Base-by-base conservation (phyloP, 768 basidiomycete species). In the Mycena vitilis region DNA sequence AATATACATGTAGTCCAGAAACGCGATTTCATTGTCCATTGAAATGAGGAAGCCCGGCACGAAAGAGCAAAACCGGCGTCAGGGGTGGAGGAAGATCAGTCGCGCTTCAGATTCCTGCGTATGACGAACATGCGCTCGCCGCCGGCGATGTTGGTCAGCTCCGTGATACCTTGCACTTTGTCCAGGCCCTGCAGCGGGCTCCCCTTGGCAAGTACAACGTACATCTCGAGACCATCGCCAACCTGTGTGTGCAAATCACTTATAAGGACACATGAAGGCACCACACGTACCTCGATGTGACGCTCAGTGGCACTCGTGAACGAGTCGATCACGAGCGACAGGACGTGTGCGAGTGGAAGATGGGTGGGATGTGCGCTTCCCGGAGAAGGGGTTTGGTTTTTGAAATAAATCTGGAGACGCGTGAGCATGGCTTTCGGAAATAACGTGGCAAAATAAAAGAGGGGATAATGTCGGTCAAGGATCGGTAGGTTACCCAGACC, bases 231-330 rank as follows among this genome's bases (percentile, higher is more conserved):
- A 5, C 94, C 95, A 78, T 99, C 97, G 49, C 97, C 97, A 68
- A 99, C 96, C 93, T 95, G 73, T 44, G 61, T 30, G 22, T 9
- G 2, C 23, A 18, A 5, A 22, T 44, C 36, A 20, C 13, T 30
- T 30, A 30, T 22, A 45, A 42, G 37, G 48, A 20, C 4, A 37
- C 23, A 42, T n/a, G n/a, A 23, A 20, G 48, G 57, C 25, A 18
- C 6, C 2, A 73, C 30, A 76, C 84, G 70, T 71, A 93, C 94
- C 89, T 99, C 96, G 75, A 98, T 98, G 81, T 98, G 96, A 69
- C 97, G 90, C 82, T 99, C 97, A 9, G 97, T 98, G n/a, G 97
- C 97, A 71, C 94, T 89, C 37, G 96, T 97, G 81, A 98, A 99
- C 7, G 95, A 93, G 81, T 99, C 97, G 67, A 95, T 92, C 75